phyloP scores from a whole-genome alignment of 805 yeast genomes.

The Kodamaea leandrae region DNA sequence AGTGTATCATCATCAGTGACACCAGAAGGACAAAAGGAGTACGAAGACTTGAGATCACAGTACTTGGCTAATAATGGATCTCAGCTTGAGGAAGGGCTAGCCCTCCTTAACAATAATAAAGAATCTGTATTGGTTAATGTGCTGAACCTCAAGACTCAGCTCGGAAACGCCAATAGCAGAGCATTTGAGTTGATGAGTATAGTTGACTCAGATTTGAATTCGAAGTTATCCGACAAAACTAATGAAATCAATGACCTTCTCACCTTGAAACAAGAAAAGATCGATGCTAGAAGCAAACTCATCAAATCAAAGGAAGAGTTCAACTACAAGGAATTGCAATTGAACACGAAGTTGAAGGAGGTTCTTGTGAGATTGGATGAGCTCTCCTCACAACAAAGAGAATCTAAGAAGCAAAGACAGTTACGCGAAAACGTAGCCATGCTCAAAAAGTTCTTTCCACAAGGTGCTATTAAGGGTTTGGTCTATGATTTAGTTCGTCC shows the following conservation, averaged over 20 bases:
- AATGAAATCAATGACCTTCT: slow-evolving; percentile 33
- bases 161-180: slow-evolving; percentile 37
- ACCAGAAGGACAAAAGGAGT: slow-evolving; percentile 53
- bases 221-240: slow-evolving; percentile 28
- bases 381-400: slow-evolving; percentile 72
- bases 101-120: slow-evolving; percentile 41
- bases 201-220: slow-evolving; percentile 34
- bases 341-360: slow-evolving; percentile 63
- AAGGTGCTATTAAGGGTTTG: slow-evolving; percentile 72
- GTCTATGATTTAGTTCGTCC: slow-evolving; percentile 81
- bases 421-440: slow-evolving; percentile 70
- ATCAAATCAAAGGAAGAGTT: slow-evolving; percentile 35
- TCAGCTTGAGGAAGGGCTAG: slow-evolving; percentile 49
- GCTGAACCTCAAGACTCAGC: slow-evolving; percentile 26
- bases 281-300: slow-evolving; percentile 25
- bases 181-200: slow-evolving; percentile 38
- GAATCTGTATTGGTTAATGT: slow-evolving; percentile 37
- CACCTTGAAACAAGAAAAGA: slow-evolving; percentile 25
- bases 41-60: slow-evolving; percentile 53
- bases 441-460: slow-evolving; percentile 68
- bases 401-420: slow-evolving; percentile 64
- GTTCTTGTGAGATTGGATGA: slow-evolving; percentile 64
- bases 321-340: slow-evolving; percentile 50
- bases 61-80: slow-evolving; percentile 59
- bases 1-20: slow-evolving; percentile 33